These are phyloP conservation scores for Helicostylum pulchrum DNA, from an alignment of 192 early-diverging fungal genomes.

Conservation along the genomic window DNA sequence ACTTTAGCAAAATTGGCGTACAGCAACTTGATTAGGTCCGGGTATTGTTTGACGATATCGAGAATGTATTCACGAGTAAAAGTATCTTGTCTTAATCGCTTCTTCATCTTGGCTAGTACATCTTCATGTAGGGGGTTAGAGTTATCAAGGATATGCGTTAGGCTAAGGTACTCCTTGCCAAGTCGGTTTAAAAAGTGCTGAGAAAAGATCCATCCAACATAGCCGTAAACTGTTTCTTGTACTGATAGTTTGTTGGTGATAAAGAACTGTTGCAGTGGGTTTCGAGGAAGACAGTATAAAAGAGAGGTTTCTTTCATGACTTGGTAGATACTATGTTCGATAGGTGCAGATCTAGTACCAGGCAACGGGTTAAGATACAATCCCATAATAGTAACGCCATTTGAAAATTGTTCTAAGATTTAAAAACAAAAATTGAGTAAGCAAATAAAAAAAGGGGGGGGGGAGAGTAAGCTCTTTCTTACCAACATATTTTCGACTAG, in stretches of 20 bases:
- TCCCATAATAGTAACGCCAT: constrained; percentile 93
- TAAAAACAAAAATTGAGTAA: constrained; percentile 7
- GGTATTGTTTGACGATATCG: constrained; percentile 94
- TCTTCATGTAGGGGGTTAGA: constrained; percentile 84
- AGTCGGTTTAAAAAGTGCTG: constrained; percentile 99
- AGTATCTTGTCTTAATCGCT: constrained; percentile 93
- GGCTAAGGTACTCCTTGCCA: constrained; percentile 87
- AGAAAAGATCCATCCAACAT: constrained; percentile 96
- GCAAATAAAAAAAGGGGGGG: neutral
- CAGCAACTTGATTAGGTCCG: constrained; percentile 87
- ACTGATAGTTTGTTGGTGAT: constrained; percentile 89
- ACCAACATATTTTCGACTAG: constrained; percentile 95
- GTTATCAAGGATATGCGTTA: constrained; percentile 79
- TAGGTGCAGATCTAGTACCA: constrained; percentile 73
- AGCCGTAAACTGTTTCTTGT: constrained; percentile 95
- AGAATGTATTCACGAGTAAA: constrained; percentile 98
- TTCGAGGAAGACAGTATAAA: constrained; percentile 93
- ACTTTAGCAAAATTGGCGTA: constrained; percentile 94
- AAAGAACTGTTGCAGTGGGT: constrained; percentile 92
- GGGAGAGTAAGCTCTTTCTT: constrained; percentile 2
- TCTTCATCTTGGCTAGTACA: constrained; percentile 96
- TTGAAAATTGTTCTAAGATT: constrained; percentile 90
- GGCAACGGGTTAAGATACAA: constrained; percentile 88
- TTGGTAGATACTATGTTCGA: constrained; percentile 87
- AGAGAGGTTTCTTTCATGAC: constrained; percentile 96